Percentiles rank a stretch among this genome's conserved stretches.
Conservation (phyloP, 345 rosid genomes). For the Eucalyptus curtisii region DNA sequence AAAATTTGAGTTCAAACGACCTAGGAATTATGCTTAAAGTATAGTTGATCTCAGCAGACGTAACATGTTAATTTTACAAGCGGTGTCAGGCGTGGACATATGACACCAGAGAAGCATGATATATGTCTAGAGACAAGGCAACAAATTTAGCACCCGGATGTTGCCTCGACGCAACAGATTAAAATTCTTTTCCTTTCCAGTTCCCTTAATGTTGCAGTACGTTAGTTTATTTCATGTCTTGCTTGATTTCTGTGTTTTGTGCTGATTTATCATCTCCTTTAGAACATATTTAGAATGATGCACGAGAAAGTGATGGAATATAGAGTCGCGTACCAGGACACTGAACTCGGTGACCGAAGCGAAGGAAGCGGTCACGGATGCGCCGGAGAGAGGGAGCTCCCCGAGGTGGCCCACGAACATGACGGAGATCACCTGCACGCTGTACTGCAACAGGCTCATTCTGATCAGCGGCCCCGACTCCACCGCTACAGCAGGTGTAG, state of each 20-base stretch:
- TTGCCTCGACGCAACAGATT: too few relatives aligned
- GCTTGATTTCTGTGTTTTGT: not conserved
- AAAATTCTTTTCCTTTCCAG: not conserved
- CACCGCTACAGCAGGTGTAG: too few relatives aligned
- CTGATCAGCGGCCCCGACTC: not conserved
- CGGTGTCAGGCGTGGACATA: not conserved
- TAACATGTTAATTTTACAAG: fast-evolving
- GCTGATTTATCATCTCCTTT: too few relatives aligned
- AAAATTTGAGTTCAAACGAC: not conserved
- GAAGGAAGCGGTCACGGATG: slow-evolving; percentile 1
- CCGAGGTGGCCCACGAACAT: slow-evolving; percentile 1
- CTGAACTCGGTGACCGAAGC: not conserved
- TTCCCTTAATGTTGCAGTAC: not conserved
- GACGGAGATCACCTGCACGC: not conserved
- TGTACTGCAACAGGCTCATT: not conserved
- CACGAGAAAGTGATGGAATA: too few relatives aligned
- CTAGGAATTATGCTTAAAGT: not conserved
- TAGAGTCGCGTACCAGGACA: not conserved
- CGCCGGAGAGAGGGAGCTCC: not conserved
- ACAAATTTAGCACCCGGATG: not conserved
- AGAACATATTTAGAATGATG: too few relatives aligned
- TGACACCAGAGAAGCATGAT: not conserved
- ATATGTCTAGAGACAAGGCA: not conserved
- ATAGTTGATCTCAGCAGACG: not conserved
- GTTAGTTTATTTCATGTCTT: not conserved